A percentile compares a stretch with the other conserved stretches of the same genome.
Conservation (phyloP, 169 alveolate species). For the Plasmodium relictum region DNA sequence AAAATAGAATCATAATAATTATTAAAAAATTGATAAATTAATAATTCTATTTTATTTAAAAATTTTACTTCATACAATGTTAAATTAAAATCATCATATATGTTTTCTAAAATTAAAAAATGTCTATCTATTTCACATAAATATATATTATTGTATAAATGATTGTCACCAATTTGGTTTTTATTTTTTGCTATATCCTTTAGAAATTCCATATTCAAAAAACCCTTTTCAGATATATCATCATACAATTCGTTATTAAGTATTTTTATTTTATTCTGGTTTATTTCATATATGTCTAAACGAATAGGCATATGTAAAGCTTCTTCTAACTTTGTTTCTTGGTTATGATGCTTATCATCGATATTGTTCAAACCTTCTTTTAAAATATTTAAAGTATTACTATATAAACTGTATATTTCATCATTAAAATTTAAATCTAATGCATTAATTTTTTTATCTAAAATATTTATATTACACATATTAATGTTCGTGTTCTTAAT, state of each 20-base stretch:
- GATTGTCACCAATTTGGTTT: not conserved
- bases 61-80: conserved; percentile 40
- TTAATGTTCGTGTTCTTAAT: conserved; percentile 15
- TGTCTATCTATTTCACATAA: conserved; percentile 39
- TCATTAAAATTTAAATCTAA: not conserved
- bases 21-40: conserved; percentile 41
- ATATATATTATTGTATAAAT: conserved; percentile 18
- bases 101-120: conserved; percentile 36
- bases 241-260: conserved; percentile 18
- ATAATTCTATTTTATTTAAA: conserved; percentile 34
- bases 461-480: conserved; percentile 20
- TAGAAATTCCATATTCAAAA: conserved; percentile 32
- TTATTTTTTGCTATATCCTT: conserved; percentile 51
- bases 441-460: not conserved
- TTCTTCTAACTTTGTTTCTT: conserved; percentile 10
- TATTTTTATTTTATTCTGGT: conserved; percentile 36
- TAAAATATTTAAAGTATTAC: conserved; percentile 15
- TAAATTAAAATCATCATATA: conserved; percentile 28
- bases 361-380: not conserved
- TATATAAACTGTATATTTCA: conserved; percentile 26
- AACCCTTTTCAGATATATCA: conserved; percentile 23
- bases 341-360: not conserved
- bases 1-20: conserved; percentile 40
- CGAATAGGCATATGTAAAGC: not conserved
- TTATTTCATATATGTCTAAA: conserved; percentile 49